These are phyloP conservation scores for Trametes pubescens DNA, from an alignment of 1,284 basidiomycete species.

Conservation along the genomic window DNA sequence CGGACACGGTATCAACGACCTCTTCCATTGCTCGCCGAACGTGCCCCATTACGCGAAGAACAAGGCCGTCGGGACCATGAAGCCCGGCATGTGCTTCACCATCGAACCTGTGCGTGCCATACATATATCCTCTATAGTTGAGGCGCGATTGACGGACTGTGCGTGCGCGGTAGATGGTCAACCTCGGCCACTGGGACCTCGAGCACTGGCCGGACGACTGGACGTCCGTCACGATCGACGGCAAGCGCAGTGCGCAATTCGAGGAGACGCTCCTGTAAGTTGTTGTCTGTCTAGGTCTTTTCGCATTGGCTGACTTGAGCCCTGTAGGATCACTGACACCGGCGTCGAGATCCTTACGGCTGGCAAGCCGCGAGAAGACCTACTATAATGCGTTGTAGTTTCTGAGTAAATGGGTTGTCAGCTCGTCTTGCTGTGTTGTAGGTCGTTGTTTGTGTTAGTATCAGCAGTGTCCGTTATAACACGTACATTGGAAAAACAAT, in stretches of 20 bases:
- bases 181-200: conserved; percentile 79
- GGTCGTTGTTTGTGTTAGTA: neutral
- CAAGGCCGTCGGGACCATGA: conserved; percentile 85
- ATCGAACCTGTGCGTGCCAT: conserved; percentile 76
- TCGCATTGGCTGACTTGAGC: neutral
- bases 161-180: conserved; percentile 81
- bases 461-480: neutral
- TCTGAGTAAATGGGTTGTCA: neutral
- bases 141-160: neutral
- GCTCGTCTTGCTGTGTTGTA: neutral
- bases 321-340: conserved; percentile 84
- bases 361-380: conserved; percentile 51
- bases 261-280: conserved; percentile 92
- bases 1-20: conserved; percentile 89
- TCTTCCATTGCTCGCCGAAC: conserved; percentile 82
- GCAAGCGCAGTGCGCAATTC: conserved; percentile 91
- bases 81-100: conserved; percentile 82
- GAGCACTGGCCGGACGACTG: conserved; percentile 91
- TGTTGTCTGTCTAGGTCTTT: neutral
- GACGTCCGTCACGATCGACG: conserved; percentile 94
- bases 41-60: conserved; percentile 90
- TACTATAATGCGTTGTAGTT: conserved; percentile 33
- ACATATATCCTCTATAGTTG: neutral
- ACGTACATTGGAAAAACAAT: neutral
- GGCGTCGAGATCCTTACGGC: conserved; percentile 92